Percentiles rank a stretch among this genome's conserved stretches.
These are phyloP conservation scores for Triticum timopheevii DNA, from an alignment of 176 grass and related monocot genomes.

Conservation along the genomic window DNA sequence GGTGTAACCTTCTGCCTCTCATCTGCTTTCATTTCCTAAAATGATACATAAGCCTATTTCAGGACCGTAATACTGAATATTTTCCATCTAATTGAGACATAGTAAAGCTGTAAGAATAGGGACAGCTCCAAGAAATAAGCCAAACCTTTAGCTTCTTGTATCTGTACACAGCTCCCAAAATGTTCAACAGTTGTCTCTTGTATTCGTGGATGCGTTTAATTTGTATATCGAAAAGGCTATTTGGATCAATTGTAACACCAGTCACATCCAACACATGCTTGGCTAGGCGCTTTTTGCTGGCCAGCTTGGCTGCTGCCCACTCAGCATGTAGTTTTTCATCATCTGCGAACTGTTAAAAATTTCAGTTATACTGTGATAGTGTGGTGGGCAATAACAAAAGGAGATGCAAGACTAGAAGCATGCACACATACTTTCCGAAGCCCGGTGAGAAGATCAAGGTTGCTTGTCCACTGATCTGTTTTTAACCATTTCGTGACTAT, in stretches of 20 bases:
- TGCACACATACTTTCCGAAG: constrained; percentile 62
- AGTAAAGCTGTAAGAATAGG: not conserved
- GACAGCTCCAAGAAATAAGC: not conserved
- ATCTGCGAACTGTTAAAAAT: constrained; percentile 62
- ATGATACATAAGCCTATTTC: constrained; percentile 32
- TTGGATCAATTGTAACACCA: constrained; percentile 59
- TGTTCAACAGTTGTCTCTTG: constrained; percentile 79
- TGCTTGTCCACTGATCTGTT: constrained; percentile 69
- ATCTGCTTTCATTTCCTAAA: constrained; percentile 64
- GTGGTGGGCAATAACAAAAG: constrained; percentile 18
- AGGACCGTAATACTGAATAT: constrained; percentile 16
- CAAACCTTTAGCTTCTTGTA: constrained; percentile 80
- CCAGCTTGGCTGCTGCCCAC: constrained; percentile 73
- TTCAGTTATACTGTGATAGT: constrained; percentile 28
- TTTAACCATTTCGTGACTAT: constrained; percentile 72
- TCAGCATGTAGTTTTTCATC: constrained; percentile 68
- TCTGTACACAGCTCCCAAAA: constrained; percentile 69
- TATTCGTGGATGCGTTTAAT: constrained; percentile 93
- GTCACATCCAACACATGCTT: constrained; percentile 67
- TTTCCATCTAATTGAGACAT: constrained; percentile 19
- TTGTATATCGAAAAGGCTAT: constrained; percentile 75
- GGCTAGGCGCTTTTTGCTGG: constrained; percentile 62
- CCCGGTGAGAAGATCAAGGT: constrained; percentile 70
- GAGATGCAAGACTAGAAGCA: constrained; percentile 29
- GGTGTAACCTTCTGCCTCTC: constrained; percentile 64